Evolutionary conservation across 257 asterid genomes (phyloP).

Genomic region (Nicotiana benthamiana): DNA sequence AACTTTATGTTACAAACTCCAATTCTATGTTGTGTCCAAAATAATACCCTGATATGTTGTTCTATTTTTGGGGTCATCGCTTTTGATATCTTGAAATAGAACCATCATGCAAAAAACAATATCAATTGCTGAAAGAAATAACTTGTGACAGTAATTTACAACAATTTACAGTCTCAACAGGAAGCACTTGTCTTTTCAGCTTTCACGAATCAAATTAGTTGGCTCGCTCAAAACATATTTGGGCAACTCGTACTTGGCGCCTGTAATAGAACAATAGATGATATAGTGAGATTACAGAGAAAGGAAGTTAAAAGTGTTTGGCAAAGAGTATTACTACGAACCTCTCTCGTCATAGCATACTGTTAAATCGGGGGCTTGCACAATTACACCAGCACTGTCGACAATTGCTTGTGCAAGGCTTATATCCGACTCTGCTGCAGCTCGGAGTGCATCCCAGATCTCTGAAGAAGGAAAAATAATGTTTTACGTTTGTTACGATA

Average conservation of each 20-base stretch:
- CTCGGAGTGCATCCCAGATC: constrained; percentile 79
- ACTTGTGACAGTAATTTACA: background rate
- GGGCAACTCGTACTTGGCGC: constrained; percentile 73
- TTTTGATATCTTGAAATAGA: background rate
- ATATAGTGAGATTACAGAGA: background rate
- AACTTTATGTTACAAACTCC: background rate
- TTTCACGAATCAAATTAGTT: constrained; percentile 52
- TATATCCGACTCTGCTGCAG: constrained; percentile 65
- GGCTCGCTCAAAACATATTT: constrained; percentile 79
- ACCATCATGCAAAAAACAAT: background rate
- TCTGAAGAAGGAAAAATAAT: constrained; percentile 20
- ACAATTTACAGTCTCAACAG: constrained; percentile 3
- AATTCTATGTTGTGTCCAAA: background rate
- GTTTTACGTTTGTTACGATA: background rate
- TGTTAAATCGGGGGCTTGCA: constrained; percentile 71
- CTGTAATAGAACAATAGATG: constrained; percentile 25
- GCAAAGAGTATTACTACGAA: constrained; percentile 5
- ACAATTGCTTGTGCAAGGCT: constrained; percentile 52
- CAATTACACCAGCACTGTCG: constrained; percentile 65
- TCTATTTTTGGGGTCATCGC: background rate
- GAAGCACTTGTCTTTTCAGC: background rate
- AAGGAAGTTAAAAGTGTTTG: background rate
- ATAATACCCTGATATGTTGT: background rate
- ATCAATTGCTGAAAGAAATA: background rate
- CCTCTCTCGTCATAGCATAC: constrained; percentile 90